These are phyloP conservation scores for Aspergillus cavernicola DNA, from an alignment of 495 filamentous ascomycete genomes.

Conservation along the genomic window DNA sequence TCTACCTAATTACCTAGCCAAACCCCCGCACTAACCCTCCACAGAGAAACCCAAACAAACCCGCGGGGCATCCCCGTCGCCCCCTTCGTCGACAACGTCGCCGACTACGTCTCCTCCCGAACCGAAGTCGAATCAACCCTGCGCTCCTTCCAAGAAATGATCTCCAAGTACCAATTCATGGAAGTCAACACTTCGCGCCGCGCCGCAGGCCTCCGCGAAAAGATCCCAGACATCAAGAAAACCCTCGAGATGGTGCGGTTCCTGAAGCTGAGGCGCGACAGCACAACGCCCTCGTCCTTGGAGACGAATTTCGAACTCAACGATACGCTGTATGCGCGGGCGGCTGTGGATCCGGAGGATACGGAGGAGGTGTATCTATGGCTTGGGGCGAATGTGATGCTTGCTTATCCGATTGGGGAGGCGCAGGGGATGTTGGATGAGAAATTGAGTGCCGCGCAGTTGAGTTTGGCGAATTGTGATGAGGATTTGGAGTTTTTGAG, in stretches of 20 bases:
- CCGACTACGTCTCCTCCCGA: conserved; percentile 86
- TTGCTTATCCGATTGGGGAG: conserved; percentile 86
- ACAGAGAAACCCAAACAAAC: conserved; percentile 57
- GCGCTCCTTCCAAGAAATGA: conserved; percentile 97
- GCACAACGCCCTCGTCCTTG: conserved; percentile 32
- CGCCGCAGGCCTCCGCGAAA: conserved; percentile 80
- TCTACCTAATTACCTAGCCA: neutral
- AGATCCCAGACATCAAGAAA: conserved; percentile 96
- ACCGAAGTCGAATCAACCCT: conserved; percentile 86
- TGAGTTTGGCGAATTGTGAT: conserved; percentile 78
- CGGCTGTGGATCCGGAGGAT: conserved; percentile 70
- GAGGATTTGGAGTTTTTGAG: conserved; percentile 95
- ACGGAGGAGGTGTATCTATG: conserved; percentile 95
- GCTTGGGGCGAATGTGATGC: conserved; percentile 98
- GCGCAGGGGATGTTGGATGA: conserved; percentile 73
- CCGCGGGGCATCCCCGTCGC: conserved; percentile 91
- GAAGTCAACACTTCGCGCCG: conserved; percentile 85
- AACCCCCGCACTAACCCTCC: neutral
- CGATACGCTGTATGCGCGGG: conserved; percentile 91
- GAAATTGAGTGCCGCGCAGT: conserved; percentile 75
- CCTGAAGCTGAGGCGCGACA: conserved; percentile 51
- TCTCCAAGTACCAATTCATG: conserved; percentile 99
- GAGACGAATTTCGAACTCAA: conserved; percentile 95
- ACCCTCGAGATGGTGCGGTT: conserved; percentile 93
- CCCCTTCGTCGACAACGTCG: conserved; percentile 94